Percentiles rank a stretch among this genome's conserved stretches.
Evolutionary conservation across 148 eudicot species (phyloP).

Genomic region (Nepenthes gracilis): DNA sequence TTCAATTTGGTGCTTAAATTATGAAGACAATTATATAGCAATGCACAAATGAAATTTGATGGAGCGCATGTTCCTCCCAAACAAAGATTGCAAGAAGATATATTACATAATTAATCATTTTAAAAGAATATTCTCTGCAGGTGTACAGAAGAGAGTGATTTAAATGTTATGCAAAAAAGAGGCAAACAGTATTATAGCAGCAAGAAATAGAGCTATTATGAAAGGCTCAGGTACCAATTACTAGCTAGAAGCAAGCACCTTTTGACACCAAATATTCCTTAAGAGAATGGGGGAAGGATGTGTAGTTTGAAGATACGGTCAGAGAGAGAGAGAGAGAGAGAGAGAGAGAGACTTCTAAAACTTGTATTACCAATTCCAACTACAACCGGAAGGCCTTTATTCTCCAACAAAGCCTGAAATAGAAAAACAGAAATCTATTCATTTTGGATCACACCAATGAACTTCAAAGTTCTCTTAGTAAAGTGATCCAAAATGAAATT

Average conservation of each 20-base stretch:
- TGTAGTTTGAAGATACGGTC: background rate
- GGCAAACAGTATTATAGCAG: too few relatives aligned
- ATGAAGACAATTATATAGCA: too few relatives aligned
- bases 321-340: conserved; percentile 9
- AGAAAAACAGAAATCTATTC: conserved; percentile 4
- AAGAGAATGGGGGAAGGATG: background rate
- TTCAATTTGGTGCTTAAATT: too few relatives aligned
- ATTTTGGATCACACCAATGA: background rate
- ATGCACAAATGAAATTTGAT: too few relatives aligned
- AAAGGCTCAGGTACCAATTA: background rate
- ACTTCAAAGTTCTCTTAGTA: background rate
- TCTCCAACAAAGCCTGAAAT: conserved; percentile 84
- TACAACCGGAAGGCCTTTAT: conserved; percentile 81
- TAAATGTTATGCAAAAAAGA: too few relatives aligned
- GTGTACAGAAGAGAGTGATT: too few relatives aligned
- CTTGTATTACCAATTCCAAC: conserved; percentile 81
- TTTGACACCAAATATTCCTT: background rate
- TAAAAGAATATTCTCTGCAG: too few relatives aligned
- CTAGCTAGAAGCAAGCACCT: background rate
- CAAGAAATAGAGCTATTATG: too few relatives aligned
- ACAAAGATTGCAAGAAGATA: too few relatives aligned
- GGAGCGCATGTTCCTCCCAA: too few relatives aligned
- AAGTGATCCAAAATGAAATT: background rate
- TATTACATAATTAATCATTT: too few relatives aligned
- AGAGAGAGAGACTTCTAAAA: background rate